Percentiles rank a stretch among this genome's conserved stretches.
These are phyloP conservation scores for Xylariaceae sp. DNA, from an alignment of 2,329 filamentous ascomycete genomes.

Conservation along the genomic window DNA sequence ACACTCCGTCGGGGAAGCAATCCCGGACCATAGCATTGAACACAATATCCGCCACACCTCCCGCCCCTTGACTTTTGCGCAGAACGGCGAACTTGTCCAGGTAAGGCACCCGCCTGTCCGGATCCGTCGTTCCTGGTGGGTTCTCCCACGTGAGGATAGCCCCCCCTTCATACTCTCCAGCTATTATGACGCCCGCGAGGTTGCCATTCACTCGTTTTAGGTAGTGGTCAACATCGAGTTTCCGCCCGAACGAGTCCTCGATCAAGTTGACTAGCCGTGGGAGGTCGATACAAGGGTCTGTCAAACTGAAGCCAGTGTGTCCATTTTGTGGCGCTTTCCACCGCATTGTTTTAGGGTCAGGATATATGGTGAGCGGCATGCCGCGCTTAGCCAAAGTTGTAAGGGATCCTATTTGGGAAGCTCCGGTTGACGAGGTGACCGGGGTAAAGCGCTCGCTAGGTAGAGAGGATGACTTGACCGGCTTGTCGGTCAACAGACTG, in stretches of 20 bases:
- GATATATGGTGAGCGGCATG: conserved; percentile 81
- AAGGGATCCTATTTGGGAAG: conserved; percentile 34
- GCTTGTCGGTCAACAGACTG: conserved; percentile 92
- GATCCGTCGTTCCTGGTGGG: conserved; percentile 53
- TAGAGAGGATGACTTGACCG: conserved; percentile 84
- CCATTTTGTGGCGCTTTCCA: conserved; percentile 65
- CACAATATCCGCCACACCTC: conserved; percentile 89
- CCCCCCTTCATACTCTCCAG: conserved; percentile 92
- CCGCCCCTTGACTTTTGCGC: conserved; percentile 79
- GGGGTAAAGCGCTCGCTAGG: conserved; percentile 61
- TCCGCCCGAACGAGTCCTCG: conserved; percentile 85
- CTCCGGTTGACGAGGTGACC: conserved; percentile 33
- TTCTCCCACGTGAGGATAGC: conserved; percentile 93
- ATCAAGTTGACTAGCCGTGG: conserved; percentile 79
- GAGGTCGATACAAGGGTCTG: conserved; percentile 77
- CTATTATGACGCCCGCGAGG: conserved; percentile 87
- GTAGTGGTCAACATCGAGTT: conserved; percentile 79
- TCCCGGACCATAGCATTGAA: conserved; percentile 92
- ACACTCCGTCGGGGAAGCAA: conserved; percentile 83
- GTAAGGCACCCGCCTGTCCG: conserved; percentile 74
- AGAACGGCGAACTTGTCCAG: conserved; percentile 96
- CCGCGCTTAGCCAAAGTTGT: conserved; percentile 88
- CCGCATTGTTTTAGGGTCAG: conserved; percentile 57
- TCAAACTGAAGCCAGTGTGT: conserved; percentile 59
- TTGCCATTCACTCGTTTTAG: conserved; percentile 72